Evolutionary conservation across 495 filamentous ascomycete species (phyloP), one percentile per base, ranked within the genome.

Genomic region (Penicillium maclennaniae): DNA sequence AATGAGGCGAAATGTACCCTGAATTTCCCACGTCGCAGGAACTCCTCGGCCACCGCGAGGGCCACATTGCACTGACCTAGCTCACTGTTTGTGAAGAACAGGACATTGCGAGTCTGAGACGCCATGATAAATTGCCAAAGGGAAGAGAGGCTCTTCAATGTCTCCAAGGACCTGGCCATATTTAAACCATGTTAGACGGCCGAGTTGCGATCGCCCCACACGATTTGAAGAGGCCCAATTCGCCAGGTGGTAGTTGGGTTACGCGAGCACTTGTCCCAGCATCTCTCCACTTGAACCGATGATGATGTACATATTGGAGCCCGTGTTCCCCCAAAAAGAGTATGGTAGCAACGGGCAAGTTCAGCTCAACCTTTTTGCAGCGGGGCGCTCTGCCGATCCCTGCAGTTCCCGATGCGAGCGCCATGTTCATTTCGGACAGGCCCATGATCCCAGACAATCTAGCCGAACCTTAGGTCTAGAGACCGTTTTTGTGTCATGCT

Each of bases 21-120:
- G 25, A 78, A 70, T 31, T 70, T 51, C 3, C 65, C 69, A 12
- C 72, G 70, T 10, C 68, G 61, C 23, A 81, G 59, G 1, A 83
- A 73, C 45, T 79, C 79, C 23, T 80, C 72, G 19, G 70, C 70
- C 1, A 77, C 71, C 9, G 81, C 80, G 1, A 84, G 71, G 31
- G 75, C 70, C 21, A 82, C 77, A 57, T 82, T 83, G 23, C 76
- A 74, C 49, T 82, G 77, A 16, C 81, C 81, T 47, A 76, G 69
- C 53, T 83, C 81, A 39, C 76, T 75, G 66, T 78, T 80, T 6
- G 81, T 79, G 51, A 84, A 60, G 45, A 83, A 76, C 9, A 83
- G 66, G 15, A 79, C 66, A 5, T 55, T 61, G 26, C 49, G 47
- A 7, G 31, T 45, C 17, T 40, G 31, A 25, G 51, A 14, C 16